Evolutionary conservation across 148 eudicot genomes (phyloP).

Genomic region (Fagopyrum homotropicum): DNA sequence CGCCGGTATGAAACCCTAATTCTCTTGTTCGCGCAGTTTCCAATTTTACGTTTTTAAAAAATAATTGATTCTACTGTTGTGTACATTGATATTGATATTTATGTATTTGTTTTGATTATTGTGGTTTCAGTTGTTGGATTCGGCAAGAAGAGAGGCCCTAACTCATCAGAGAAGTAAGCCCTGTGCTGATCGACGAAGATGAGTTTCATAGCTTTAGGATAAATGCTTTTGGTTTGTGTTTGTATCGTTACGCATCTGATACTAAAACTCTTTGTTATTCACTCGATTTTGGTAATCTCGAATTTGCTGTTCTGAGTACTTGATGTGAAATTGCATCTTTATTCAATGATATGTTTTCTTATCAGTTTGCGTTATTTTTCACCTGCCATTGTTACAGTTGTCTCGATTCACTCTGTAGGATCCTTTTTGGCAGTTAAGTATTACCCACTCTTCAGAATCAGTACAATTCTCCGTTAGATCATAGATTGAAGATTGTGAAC

Average conservation of each 20-base stretch:
- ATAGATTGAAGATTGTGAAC: neutral
- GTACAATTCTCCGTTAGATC: no score
- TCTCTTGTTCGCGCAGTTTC: neutral
- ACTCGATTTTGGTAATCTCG: neutral
- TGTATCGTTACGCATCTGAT: neutral
- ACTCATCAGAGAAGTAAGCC: conserved; percentile 55
- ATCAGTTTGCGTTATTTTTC: neutral
- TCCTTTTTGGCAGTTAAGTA: no score
- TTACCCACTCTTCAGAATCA: no score
- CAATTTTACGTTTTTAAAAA: neutral
- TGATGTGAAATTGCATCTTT: neutral
- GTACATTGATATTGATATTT: neutral
- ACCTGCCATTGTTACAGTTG: no score
- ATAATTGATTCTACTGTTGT: no score
- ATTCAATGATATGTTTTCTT: neutral
- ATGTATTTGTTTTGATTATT: neutral
- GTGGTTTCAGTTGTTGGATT: conserved; percentile 54
- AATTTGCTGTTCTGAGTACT: neutral
- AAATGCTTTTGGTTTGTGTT: neutral
- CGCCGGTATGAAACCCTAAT: conserved; percentile 43
- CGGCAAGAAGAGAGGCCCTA: conserved; percentile 74
- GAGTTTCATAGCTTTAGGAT: conserved; percentile 7
- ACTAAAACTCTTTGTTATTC: neutral
- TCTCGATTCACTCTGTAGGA: no score
- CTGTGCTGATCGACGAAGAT: neutral